Evolutionary conservation across 225 moss, liverwort and hornwort genomes (phyloP).

Genomic region (Lunularia cruciata): DNA sequence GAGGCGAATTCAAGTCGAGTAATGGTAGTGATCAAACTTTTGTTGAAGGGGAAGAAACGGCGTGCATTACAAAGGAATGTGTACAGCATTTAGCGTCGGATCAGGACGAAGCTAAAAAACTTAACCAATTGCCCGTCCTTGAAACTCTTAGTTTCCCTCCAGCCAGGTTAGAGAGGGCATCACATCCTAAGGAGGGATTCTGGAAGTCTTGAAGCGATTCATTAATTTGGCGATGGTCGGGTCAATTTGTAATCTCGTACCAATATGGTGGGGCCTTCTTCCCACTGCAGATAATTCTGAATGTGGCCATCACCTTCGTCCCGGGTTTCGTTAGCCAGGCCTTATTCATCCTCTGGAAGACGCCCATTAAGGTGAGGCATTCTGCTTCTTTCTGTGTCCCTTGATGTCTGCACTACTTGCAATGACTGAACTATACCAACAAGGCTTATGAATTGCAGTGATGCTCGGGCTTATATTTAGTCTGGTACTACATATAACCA

Average conservation of each 20-base stretch:
- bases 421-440: too few species aligned
- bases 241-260: conserved; percentile 7
- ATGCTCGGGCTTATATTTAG: too few species aligned
- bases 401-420: too few species aligned
- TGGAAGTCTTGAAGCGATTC: background rate
- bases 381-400: background rate
- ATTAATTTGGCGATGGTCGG: background rate
- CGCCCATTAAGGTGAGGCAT: background rate
- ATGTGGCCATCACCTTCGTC: background rate
- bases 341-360: background rate
- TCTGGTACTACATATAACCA: too few species aligned
- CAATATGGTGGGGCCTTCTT: background rate
- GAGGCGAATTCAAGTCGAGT: background rate
- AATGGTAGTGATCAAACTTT: background rate
- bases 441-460: too few species aligned
- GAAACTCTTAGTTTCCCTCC: background rate
- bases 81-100: conserved; percentile 10
- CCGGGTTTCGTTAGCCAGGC: background rate
- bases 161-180: background rate
- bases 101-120: background rate
- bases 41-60: background rate
- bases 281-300: background rate
- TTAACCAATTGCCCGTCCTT: conserved; percentile 4
- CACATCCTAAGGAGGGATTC: background rate
- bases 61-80: background rate